Evolutionary conservation across 139 green algal species (phyloP), one percentile per base, ranked within the genome.

Genomic region (Chloropicon primus): DNA sequence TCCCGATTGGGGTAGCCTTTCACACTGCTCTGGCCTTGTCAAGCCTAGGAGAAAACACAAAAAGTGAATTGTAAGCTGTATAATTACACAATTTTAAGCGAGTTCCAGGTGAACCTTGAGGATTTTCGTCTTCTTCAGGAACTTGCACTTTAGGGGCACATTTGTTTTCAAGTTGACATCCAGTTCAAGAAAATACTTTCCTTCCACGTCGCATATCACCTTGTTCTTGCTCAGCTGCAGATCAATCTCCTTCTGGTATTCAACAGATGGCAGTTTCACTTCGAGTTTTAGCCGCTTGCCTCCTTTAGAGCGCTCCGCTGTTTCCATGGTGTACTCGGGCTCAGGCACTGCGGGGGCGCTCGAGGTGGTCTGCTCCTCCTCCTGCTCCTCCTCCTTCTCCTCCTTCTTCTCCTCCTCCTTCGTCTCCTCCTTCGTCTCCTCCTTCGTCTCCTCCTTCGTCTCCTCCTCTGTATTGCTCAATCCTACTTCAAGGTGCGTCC

Each of bases 1-100:
- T 97, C 76, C 81, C 84, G 2, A 76, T 87, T 22, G 92, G 92
- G 2, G 88, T 88, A 0, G 90, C 91, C 1, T 71, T 95, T 74
- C 91, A 96, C 82, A 85, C 86, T 0, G 81, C 83, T 0, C 27
- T 94, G 22, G 91, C 91, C n/a, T n/a, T n/a, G n/a, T n/a, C n/a
- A n/a, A n/a, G n/a, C n/a, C n/a, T n/a, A n/a, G n/a, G n/a, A n/a
- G n/a, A n/a, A n/a, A n/a, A n/a, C n/a, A n/a, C n/a, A n/a, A n/a
- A n/a, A n/a, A n/a, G n/a, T n/a, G n/a, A n/a, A n/a, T n/a, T n/a
- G n/a, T n/a, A n/a, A n/a, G n/a, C n/a, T n/a, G n/a, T n/a, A n/a
- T n/a, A n/a, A 62, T 62, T 62, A 62, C 41, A 62, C 5, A 62
- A 62, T 5, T 17, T 62, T 62, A 62, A n/a, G 41, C 41, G 41